Evolutionary conservation across 495 filamentous ascomycete genomes (phyloP).

Genomic region (Talaromyces adpressus): DNA sequence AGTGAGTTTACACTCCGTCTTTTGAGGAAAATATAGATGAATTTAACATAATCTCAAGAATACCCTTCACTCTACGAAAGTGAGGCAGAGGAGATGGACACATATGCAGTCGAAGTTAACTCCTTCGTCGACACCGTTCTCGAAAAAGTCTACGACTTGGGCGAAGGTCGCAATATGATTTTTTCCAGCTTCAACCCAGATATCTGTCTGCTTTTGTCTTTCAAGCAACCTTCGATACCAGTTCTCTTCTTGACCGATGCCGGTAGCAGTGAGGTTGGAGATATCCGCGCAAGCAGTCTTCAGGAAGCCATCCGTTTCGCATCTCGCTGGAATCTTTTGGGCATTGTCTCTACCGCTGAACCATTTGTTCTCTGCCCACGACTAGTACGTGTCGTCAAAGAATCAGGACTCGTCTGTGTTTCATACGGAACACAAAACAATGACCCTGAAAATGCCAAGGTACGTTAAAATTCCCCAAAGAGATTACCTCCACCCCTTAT

Average conservation of each 20-base stretch:
- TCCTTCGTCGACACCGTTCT: slow-evolving; percentile 94
- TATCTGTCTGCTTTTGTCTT: slow-evolving; percentile 84
- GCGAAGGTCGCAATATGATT: slow-evolving; percentile 72
- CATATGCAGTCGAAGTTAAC: slow-evolving; percentile 94
- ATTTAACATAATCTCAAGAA: slow-evolving; percentile 41
- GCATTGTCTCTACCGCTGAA: slow-evolving; percentile 78
- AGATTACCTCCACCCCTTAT: neutral
- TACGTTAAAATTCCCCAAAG: slow-evolving; percentile 22
- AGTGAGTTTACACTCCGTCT: slow-evolving; percentile 40
- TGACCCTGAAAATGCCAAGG: slow-evolving; percentile 72
- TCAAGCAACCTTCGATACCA: slow-evolving; percentile 94
- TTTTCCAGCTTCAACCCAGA: slow-evolving; percentile 98
- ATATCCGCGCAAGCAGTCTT: slow-evolving; percentile 84
- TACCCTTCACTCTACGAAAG: slow-evolving; percentile 96
- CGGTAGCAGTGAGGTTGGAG: slow-evolving; percentile 66
- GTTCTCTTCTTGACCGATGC: slow-evolving; percentile 92
- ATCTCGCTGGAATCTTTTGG: slow-evolving; percentile 86
- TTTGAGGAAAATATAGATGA: neutral
- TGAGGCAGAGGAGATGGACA: slow-evolving; percentile 95
- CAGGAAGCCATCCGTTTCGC: slow-evolving; percentile 96
- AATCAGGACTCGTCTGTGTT: slow-evolving; percentile 90
- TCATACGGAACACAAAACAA: slow-evolving; percentile 90
- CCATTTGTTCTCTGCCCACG: slow-evolving; percentile 82
- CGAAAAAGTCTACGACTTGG: slow-evolving; percentile 72
- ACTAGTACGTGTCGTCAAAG: slow-evolving; percentile 93